Percentiles rank a stretch among this genome's conserved stretches.
Conservation (phyloP, 2,329 filamentous ascomycete species). For the Fusarium ambrosium region DNA sequence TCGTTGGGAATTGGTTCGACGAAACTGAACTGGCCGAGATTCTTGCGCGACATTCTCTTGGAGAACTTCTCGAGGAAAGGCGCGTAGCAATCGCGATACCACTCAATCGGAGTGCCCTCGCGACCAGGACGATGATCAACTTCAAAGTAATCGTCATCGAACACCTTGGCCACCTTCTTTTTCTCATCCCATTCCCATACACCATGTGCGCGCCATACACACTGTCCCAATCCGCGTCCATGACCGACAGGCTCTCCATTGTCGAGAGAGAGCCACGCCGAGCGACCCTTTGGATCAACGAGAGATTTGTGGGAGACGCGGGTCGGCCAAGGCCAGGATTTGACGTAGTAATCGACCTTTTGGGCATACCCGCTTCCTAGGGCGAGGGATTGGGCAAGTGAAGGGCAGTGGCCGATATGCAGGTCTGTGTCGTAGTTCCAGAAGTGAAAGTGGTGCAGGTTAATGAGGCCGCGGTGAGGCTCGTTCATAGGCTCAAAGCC, state of each 20-base stretch:
- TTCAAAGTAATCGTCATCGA: slow-evolving; percentile 53
- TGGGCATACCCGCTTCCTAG: slow-evolving; percentile 57
- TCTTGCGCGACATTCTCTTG: slow-evolving; percentile 50
- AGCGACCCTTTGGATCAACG: slow-evolving; percentile 54
- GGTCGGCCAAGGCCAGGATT: slow-evolving; percentile 58
- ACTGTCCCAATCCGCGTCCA: slow-evolving; percentile 49
- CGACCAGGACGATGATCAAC: slow-evolving; percentile 54
- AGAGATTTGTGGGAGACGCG: slow-evolving; percentile 52
- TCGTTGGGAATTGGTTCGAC: slow-evolving; percentile 59
- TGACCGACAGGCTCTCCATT: slow-evolving; percentile 20
- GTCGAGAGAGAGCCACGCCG: slow-evolving; percentile 50
- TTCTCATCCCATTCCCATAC: slow-evolving; percentile 54
- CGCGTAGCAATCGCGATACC: slow-evolving; percentile 59
- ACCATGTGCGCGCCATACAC: slow-evolving; percentile 57
- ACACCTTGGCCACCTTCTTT: slow-evolving; percentile 46
- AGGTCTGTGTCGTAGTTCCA: slow-evolving; percentile 60
- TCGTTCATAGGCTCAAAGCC: slow-evolving; percentile 60
- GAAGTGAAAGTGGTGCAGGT: slow-evolving; percentile 54
- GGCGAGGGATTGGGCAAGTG: slow-evolving; percentile 55
- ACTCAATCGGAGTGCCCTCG: slow-evolving; percentile 54
- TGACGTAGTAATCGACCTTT: slow-evolving; percentile 55
- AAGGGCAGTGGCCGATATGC: slow-evolving; percentile 57
- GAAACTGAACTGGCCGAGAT: slow-evolving; percentile 51
- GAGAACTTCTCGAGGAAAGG: slow-evolving; percentile 56
- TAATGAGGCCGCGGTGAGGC: slow-evolving; percentile 57